Evolutionary conservation across 140 eudicot species (phyloP), one percentile per base, ranked within the genome.

Genomic region (Ambrosia hybrid): DNA sequence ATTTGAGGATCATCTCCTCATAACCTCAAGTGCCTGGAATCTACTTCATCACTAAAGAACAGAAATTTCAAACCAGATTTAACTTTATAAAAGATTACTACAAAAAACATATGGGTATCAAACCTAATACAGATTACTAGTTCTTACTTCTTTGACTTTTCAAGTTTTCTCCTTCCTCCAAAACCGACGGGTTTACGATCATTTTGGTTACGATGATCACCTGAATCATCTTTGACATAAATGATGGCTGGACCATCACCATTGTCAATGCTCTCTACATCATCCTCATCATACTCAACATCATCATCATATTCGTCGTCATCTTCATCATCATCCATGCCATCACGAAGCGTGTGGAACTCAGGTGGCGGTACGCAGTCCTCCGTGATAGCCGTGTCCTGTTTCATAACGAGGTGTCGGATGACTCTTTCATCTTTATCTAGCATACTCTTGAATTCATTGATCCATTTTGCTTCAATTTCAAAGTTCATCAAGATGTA

Each of bases 401-500:
- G 83, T 86, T 90, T 93, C 75, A 93, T 93, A 66, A 93, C 97
- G 13, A 93, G 96, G 82, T 93, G 99, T 4, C 99, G 84, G 52
- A 93, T 93, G 63, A 93, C 80, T 78, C 97, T 93, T 71, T 88
- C 97, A 74, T 93, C 99, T 68, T 80, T 81, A 80, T 93, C 97
- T 37, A 93, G 72, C 89, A 93, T 57, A 76, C 60, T 80, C 78
- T 93, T 93, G 71, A 93, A 90, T 3, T 90, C 99, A 57, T 93
- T 88, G 9, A 93, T 90, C 89, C 83, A 83, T 70, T 84, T 81
- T 36, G 96, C 96, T 77, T 81, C 97, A 21, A 93, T 11, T 87
- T 93, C 99, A 73, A 93, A 87, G 81, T 93, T 93, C 97, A 93
- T 90, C 57, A 93, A 73, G 36, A 90, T 86, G 74, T 93, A 93